Base-by-base conservation (phyloP, 1,284 basidiomycete genomes). In the Fomitopsis palustris region DNA sequence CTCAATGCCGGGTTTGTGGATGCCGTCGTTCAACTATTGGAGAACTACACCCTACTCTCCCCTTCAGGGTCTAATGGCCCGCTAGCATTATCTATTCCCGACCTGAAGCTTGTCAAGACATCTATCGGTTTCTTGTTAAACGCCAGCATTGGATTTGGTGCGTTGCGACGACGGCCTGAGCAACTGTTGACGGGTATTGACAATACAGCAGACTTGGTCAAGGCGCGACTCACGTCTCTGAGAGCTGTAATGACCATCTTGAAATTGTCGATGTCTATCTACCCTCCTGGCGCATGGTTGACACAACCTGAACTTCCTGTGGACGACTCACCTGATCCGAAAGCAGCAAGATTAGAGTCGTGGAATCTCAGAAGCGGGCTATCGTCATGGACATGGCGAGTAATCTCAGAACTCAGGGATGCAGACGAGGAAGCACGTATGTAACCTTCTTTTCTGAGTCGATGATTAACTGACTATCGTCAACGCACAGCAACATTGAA, bases 71-170 rank as follows among this genome's bases (percentile, higher is more conserved):
- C 73, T 45, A 53, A 66, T 29, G 72, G 72, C 47, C 83, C 84
- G 17, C 70, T 84, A 17, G 74, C 81, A 21, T 72, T 90, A 25
- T 77, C 83, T 47, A 75, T 82, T 54, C 70, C 80, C 9, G 85
- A 92, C 67, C 80, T 94, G 41, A 88, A 83, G 67, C 77, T 94
- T 59, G 78, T 93, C 55, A 86, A 87, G 67, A 93, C 90, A 4
- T 82, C 89, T 4, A 82, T 93, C 57, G 93, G 93, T 3, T 87
- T 90, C 7, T 77, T 95, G 29, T 73, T 95, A 53, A 95, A 95
- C 68, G 83, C 87, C 21, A 87, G 88, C 64, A 78, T 95, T 57
- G 86, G 86, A 55, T 93, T 87, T 70, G 87, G 92, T 91, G 62
- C 55, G 82, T 70, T 14, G 17, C 27, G 47, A 16, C 9, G 21